phyloP scores from a whole-genome alignment of 2,329 filamentous ascomycete species.

The Aureobasidium namibiae region DNA sequence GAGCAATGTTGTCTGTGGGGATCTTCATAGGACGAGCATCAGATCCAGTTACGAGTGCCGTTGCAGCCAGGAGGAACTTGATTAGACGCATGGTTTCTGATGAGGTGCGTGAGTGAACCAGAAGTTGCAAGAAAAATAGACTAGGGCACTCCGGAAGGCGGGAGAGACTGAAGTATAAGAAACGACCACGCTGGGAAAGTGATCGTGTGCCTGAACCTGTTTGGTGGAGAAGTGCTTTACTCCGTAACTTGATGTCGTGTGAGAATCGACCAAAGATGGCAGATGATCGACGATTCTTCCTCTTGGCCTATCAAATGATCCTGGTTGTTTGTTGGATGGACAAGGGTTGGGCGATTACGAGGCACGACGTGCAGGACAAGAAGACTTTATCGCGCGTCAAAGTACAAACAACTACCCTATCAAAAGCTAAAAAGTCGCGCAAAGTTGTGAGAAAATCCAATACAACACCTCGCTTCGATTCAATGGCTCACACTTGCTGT shows the following conservation, averaged over 20 bases:
- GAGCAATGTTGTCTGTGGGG: constrained; percentile 1
- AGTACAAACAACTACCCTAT: background rate
- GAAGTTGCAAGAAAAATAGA: background rate
- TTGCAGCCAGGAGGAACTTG: background rate
- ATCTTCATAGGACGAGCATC: constrained; percentile 6
- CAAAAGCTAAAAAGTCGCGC: background rate
- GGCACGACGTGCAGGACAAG: background rate
- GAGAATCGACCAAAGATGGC: background rate
- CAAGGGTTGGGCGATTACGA: constrained; percentile 11
- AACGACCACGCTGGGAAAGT: background rate
- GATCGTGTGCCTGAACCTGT: constrained; percentile 9
- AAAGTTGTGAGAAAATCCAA: background rate
- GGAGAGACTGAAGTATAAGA: background rate
- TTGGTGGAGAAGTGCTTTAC: background rate
- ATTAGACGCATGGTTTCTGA: background rate
- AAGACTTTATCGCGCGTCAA: constrained; percentile 5
- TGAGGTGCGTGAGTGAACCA: background rate
- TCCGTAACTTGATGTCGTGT: constrained; percentile 11
- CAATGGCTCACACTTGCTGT: background rate
- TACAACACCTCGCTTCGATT: background rate
- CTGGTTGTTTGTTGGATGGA: constrained; percentile 1
- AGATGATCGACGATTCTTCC: constrained; percentile 3
- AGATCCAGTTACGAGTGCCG: background rate
- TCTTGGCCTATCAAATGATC: constrained; percentile 2
- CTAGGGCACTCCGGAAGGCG: background rate